Evolutionary conservation across 169 alveolate species (phyloP).

Genomic region (Plasmodium knowlesi): DNA sequence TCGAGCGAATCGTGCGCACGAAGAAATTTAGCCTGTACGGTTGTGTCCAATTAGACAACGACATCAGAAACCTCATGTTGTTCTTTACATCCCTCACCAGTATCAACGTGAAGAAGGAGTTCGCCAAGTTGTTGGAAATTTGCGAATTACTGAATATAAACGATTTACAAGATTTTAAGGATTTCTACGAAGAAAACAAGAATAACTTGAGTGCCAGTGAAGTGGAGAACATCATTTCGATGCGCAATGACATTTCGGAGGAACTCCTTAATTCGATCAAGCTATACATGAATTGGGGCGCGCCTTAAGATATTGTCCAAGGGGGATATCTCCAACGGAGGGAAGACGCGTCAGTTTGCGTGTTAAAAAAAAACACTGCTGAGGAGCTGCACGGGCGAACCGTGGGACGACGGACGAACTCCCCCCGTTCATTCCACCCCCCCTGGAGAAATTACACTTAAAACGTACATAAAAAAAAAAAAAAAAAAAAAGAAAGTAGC

Average conservation of each 20-base stretch:
- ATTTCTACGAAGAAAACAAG: constrained; percentile 66
- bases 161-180: constrained; percentile 71
- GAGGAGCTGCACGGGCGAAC: neutral
- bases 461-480: neutral
- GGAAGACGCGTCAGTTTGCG: neutral
- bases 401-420: neutral
- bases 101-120: constrained; percentile 57
- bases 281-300: neutral
- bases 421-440: neutral
- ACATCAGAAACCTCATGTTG: constrained; percentile 57
- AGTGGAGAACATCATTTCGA: constrained; percentile 33
- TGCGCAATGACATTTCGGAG: constrained; percentile 46
- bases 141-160: constrained; percentile 54
- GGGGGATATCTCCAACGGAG: neutral
- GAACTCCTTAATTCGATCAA: constrained; percentile 33
- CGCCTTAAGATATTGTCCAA: neutral
- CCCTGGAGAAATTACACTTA: neutral
- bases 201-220: constrained; percentile 26
- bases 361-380: neutral
- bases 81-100: constrained; percentile 69
- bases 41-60: constrained; percentile 71
- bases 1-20: constrained; percentile 49
- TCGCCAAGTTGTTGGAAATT: constrained; percentile 43
- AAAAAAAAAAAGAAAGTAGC: neutral
- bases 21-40: constrained; percentile 67